Evolutionary conservation across 176 grass and related monocot species (phyloP), one percentile per base, ranked within the genome.

Genomic region (Bolboschoenus planiculmis): DNA sequence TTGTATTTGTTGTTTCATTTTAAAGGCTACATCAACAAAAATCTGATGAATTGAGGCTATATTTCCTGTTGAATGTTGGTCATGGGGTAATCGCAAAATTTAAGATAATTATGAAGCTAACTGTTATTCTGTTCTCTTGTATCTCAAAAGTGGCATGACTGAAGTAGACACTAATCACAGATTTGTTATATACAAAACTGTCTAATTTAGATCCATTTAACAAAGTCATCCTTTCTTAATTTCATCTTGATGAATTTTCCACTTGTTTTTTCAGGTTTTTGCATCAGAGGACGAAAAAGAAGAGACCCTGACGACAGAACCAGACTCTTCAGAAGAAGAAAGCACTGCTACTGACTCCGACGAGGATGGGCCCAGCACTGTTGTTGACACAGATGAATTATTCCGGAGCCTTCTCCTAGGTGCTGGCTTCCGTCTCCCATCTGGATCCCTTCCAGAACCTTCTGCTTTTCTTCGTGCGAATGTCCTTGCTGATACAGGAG

Each of bases 201-300:
- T 42, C 9, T 37, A 44, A 24, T 23, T 72, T 2, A 46, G 6
- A 72, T 72, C 37, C 66, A 24, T 72, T 72, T 23, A 44, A 72
- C 8, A 71, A n/a, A 15, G 14, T 36, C 10, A 44, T 24, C 35
- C 5, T 23, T 72, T 72, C 11, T 72, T n/a, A 42, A 46, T 36
- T 55, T 10, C 5, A 24, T 20, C 66, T 81, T 14, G 14, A 14
- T 73, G 23, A 26, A 44, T 56, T 53, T 81, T 63, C 33, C 30
- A 20, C 36, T 23, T 30, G 37, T 36, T 86, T 34, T 89, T 31
- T 44, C 74, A 97, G 95, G 96, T 95, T 62, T 93, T 91, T 53
- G 92, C 96, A 80, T 95, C 92, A 80, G 96, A 98, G 79, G 87
- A 98, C 78, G 96, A 98, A 60, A 89, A 88, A 73, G 96, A 93